phyloP scores from a whole-genome alignment of 148 eudicot species.

The Nepenthes gracilis region DNA sequence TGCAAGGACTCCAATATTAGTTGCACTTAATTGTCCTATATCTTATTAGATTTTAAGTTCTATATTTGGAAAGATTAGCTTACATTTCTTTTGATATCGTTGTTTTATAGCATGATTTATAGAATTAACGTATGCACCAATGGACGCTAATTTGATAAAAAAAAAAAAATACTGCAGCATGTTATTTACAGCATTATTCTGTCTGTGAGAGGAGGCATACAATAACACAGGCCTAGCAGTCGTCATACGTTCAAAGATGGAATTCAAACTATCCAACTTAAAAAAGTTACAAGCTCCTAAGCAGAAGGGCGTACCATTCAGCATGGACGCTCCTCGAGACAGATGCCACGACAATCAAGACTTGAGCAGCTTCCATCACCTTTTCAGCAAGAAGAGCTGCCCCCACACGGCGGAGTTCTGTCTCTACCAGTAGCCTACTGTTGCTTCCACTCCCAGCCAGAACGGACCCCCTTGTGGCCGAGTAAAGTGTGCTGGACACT shows the following conservation, averaged over 20 bases:
- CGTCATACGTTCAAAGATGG: not conserved
- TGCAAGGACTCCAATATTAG: too few relatives aligned
- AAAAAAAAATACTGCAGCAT: too few relatives aligned
- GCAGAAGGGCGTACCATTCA: conserved; percentile 37
- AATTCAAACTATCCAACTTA: not conserved
- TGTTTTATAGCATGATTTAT: too few relatives aligned
- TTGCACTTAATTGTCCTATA: too few relatives aligned
- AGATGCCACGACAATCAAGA: conserved; percentile 30
- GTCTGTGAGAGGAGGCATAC: not conserved
- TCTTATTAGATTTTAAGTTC: too few relatives aligned
- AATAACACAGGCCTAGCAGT: not conserved
- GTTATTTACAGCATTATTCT: too few relatives aligned
- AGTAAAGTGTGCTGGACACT: conserved; percentile 31
- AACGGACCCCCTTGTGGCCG: conserved; percentile 29
- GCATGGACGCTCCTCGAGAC: conserved; percentile 37
- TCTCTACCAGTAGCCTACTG: conserved; percentile 34
- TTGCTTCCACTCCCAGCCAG: conserved; percentile 35
- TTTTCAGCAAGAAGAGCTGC: conserved; percentile 26
- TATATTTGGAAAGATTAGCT: too few relatives aligned
- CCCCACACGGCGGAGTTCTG: conserved; percentile 36
- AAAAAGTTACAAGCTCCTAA: conserved; percentile 16
- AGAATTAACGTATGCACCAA: too few relatives aligned
- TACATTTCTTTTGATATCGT: too few relatives aligned
- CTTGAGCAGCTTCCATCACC: conserved; percentile 28
- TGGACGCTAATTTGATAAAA: too few relatives aligned